Conservation (phyloP, 31 red algal genomes). For the Odonthalia washingtoniensis region DNA sequence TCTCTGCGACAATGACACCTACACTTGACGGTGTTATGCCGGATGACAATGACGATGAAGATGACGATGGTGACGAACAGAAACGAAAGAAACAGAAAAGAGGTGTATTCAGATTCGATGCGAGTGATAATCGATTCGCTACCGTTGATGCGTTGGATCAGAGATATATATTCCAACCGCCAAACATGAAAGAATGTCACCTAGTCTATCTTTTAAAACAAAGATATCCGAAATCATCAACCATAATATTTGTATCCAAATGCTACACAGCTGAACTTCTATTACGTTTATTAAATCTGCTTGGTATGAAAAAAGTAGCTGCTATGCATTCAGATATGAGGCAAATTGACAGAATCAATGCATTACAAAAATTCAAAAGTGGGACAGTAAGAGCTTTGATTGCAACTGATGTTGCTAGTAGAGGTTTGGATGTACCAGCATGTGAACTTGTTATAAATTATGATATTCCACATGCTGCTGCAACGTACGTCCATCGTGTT, state of each 20-base stretch:
- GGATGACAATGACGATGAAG: background rate
- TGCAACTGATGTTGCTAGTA: constrained; percentile 86
- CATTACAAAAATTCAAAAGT: constrained; percentile 67
- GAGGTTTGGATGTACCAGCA: constrained; percentile 87
- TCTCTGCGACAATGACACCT: constrained; percentile 89
- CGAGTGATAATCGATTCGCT: constrained; percentile 64
- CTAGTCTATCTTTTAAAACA: constrained; percentile 69
- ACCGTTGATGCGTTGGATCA: constrained; percentile 72
- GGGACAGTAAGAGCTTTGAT: constrained; percentile 68
- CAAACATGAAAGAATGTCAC: constrained; percentile 72
- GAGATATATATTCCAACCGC: constrained; percentile 60
- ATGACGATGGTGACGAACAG: background rate
- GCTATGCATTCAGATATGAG: constrained; percentile 80
- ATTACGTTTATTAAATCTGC: constrained; percentile 57
- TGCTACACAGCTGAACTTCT: constrained; percentile 68
- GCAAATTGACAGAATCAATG: constrained; percentile 62
- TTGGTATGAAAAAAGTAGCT: constrained; percentile 70
- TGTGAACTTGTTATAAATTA: constrained; percentile 90
- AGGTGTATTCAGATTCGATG: constrained; percentile 63
- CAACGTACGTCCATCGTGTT: constrained; percentile 93
- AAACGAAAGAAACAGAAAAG: background rate
- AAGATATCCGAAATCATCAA: constrained; percentile 31
- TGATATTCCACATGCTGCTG: constrained; percentile 69
- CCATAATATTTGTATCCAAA: constrained; percentile 69
- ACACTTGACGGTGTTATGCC: constrained; percentile 31